Evolutionary conservation across 1,284 basidiomycete genomes (phyloP).

Genomic region (Cryptococcus sp.): DNA sequence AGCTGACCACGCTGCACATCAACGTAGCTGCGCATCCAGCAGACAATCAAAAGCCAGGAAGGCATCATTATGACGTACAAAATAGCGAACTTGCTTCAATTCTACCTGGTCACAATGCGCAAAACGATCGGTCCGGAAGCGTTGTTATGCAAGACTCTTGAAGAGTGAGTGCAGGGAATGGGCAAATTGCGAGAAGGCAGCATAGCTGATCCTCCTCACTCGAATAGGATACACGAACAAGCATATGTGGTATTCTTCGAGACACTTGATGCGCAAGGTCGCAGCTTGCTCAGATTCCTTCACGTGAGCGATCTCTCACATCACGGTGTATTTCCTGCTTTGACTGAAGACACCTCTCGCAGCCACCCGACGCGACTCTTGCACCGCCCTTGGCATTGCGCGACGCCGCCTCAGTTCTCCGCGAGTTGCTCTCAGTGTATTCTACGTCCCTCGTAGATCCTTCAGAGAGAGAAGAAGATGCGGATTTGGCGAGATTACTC

Average conservation of each 20-base stretch:
- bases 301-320: conserved; percentile 59
- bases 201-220: conserved; percentile 2
- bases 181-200: neutral
- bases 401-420: conserved; percentile 76
- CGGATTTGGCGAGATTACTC: conserved; percentile 68
- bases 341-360: neutral
- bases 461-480: conserved; percentile 43
- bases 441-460: conserved; percentile 69
- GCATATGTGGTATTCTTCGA: conserved; percentile 83
- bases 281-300: conserved; percentile 68
- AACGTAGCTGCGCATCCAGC: conserved; percentile 76
- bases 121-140: conserved; percentile 84
- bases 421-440: conserved; percentile 85
- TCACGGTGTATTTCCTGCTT: neutral
- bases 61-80: conserved; percentile 88
- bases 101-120: conserved; percentile 89
- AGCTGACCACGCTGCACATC: neutral
- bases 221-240: conserved; percentile 69
- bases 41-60: conserved; percentile 89
- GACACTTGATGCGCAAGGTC: conserved; percentile 77
- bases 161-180: conserved; percentile 66
- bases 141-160: conserved; percentile 70
- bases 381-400: conserved; percentile 75
- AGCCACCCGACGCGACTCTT: conserved; percentile 75
- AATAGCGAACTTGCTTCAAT: conserved; percentile 89